Evolutionary conservation across 2,329 filamentous ascomycete genomes (phyloP).

Genomic region (Fusarium sp.): DNA sequence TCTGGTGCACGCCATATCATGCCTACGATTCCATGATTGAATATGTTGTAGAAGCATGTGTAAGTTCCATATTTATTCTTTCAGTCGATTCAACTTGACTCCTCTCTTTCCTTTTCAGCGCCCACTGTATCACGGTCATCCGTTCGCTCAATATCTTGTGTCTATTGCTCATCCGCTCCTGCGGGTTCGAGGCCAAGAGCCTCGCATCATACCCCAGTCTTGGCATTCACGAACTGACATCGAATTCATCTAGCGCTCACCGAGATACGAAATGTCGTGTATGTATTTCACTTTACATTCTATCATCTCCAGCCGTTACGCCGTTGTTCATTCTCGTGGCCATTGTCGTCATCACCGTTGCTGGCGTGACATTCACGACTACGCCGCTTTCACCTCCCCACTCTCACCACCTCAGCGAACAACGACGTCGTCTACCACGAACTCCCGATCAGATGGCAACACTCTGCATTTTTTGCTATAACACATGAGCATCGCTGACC

Average conservation of each 20-base stretch:
- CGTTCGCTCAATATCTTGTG: slow-evolving; percentile 13
- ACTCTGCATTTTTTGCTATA: slow-evolving; percentile 2
- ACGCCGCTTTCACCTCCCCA: slow-evolving; percentile 12
- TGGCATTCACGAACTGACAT: slow-evolving; percentile 52
- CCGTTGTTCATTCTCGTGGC: slow-evolving; percentile 13
- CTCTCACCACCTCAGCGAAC: slow-evolving; percentile 6
- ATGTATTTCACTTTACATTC: slow-evolving; percentile 45
- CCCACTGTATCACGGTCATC: not conserved
- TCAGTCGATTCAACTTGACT: not conserved
- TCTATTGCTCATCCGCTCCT: slow-evolving; percentile 26
- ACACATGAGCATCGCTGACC: slow-evolving; percentile 32
- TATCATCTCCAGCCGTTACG: slow-evolving; percentile 22
- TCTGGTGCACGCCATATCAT: slow-evolving; percentile 50
- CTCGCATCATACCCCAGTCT: slow-evolving; percentile 47
- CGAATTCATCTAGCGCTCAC: slow-evolving; percentile 55
- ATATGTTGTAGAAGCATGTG: slow-evolving; percentile 58
- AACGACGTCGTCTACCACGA: not conserved
- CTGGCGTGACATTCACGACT: slow-evolving; percentile 8
- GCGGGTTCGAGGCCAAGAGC: slow-evolving; percentile 44
- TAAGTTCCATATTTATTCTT: slow-evolving; percentile 46
- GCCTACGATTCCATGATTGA: slow-evolving; percentile 48
- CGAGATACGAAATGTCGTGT: slow-evolving; percentile 64
- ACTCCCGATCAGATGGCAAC: not conserved
- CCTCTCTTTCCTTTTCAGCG: not conserved
- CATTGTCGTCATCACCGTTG: slow-evolving; percentile 13